phyloP scores from a whole-genome alignment of 345 rosid genomes.

The Lenwebbia sp. region DNA sequence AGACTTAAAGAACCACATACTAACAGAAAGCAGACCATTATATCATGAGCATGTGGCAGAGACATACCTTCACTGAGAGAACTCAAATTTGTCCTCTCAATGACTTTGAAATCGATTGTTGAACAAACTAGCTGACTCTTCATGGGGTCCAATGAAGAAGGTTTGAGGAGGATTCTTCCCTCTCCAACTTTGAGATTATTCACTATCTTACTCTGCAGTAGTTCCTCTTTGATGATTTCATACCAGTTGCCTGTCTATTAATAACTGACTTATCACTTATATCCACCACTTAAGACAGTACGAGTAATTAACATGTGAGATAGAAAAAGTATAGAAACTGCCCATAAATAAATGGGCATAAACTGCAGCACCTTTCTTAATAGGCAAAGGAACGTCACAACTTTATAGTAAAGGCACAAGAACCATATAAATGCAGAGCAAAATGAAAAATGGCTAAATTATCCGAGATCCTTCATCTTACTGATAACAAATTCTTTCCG shows the following conservation, averaged over 20 bases:
- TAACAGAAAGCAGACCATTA: not conserved
- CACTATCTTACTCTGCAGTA: constrained; percentile 13
- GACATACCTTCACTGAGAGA: constrained; percentile 68
- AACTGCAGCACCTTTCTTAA: not conserved
- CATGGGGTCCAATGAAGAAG: constrained; percentile 34
- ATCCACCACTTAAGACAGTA: not conserved
- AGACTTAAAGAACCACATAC: not conserved
- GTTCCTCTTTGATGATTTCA: constrained; percentile 30
- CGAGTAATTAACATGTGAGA: not conserved
- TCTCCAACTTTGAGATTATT: constrained; percentile 64
- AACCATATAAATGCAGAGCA: not conserved
- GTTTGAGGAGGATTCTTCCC: constrained; percentile 39
- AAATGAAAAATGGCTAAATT: not conserved
- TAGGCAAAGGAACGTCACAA: not conserved
- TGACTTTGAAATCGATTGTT: constrained; percentile 43
- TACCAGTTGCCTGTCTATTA: constrained; percentile 78
- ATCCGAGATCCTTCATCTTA: not conserved
- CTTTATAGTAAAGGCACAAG: not conserved
- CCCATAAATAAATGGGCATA: not conserved
- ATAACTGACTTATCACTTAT: not conserved
- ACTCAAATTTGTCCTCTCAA: constrained; percentile 57
- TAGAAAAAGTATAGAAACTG: not conserved
- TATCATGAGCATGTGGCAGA: not conserved
- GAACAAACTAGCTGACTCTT: constrained; percentile 38
- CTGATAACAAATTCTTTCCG: not conserved